A percentile compares a stretch with the other conserved stretches of the same genome.
Evolutionary conservation across 2,329 filamentous ascomycete species (phyloP).

Genomic region (Stemphylium vesicarium): DNA sequence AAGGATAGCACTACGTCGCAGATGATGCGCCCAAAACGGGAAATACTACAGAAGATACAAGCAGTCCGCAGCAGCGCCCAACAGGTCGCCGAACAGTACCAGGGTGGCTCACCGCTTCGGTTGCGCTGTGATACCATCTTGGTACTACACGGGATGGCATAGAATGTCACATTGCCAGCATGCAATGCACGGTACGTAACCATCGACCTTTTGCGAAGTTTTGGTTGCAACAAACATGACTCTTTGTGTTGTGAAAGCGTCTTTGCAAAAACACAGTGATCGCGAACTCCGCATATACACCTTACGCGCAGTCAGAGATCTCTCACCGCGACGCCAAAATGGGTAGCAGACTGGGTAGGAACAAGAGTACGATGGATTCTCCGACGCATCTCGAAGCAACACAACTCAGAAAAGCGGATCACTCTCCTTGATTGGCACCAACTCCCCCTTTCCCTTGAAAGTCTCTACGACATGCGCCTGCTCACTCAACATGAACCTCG

Average conservation of each 20-base stretch:
- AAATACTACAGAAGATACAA: not conserved
- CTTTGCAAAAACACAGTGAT: not conserved
- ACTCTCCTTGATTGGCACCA: constrained; percentile 53
- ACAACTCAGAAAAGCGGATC: constrained; percentile 25
- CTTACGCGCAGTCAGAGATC: not conserved
- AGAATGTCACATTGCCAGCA: constrained; percentile 12
- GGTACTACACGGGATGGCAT: constrained; percentile 12
- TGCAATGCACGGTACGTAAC: constrained; percentile 20
- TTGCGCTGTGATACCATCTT: constrained; percentile 7
- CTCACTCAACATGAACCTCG: constrained; percentile 60
- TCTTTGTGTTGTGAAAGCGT: too few species aligned
- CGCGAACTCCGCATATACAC: not conserved
- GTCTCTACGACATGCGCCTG: constrained; percentile 60
- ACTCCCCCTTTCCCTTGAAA: constrained; percentile 57
- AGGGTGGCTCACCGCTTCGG: constrained; percentile 17
- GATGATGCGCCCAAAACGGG: not conserved
- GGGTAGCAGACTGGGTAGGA: not conserved
- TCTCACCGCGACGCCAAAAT: not conserved
- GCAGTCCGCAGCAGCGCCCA: not conserved
- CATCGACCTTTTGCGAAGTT: not conserved
- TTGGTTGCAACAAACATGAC: not conserved
- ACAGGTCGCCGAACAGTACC: constrained; percentile 23
- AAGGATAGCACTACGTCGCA: not conserved
- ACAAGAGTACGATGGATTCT: not conserved
- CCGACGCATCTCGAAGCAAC: not conserved